Base-by-base conservation (phyloP, 2,329 filamentous ascomycete species). In the Drechslerella coelobrocha region DNA sequence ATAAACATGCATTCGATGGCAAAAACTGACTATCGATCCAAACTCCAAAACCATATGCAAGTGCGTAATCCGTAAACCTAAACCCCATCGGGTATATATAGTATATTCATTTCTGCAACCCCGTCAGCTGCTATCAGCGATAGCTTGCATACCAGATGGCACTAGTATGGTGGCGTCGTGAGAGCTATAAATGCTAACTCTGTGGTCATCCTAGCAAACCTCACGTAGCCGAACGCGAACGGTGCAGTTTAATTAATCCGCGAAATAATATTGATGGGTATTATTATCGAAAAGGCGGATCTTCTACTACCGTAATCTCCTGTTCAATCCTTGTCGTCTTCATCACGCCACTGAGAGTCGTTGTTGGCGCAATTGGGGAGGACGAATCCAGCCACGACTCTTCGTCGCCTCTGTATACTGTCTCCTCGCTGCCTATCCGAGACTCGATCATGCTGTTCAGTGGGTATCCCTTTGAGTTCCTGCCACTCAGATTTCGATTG, bases 261-360 rank as follows among this genome's bases (percentile, higher is more conserved):
- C 29, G 29, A 31, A 31, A 6, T 12, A 12, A 12, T 12, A 31
- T 31, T 12, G n/a, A 31, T 12, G 29, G 29, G 6, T 31, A 12
- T 31, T 6, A 31, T 12, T 48, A 63, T 34, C 59, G 45, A 55
- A 63, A 63, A 19, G 59, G 66, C 8, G 14, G 14, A 24, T 63
- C 59, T 23, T 53, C 27, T 8, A 63, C n/a, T 12, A 69, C 57
- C n/a, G 63, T 48, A 4, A 71, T 59, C 47, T 27, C 47, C 27
- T 71, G 66, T 17, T 71, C 34, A 3, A 71, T 71, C 21, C 61
- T 51, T 7, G 66, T 71, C 14, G 66, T 71, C 41, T 71, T 71
- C 39, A 71, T 8, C 2, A 71, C 66, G 9, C 66, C 66, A 26
- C 53, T 37, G 17, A 53, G 37, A 14, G 7, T 2, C 12, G 53